phyloP scores from a whole-genome alignment of 78 protist genomes.

The slime mould (Dictyostelium discoideum) region dicty_2.7 NC_007091.3:4266001-4266500 shows the following conservation, averaged over 20 bases:
- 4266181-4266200: conserved; percentile 4
- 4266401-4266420: neutral
- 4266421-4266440: neutral
- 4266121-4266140: conserved; percentile 18
- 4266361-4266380: conserved; percentile 27
- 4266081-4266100: conserved; percentile 57
- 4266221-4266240: conserved; percentile 16
- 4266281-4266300: conserved; percentile 47
- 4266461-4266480: neutral
- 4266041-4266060: conserved; percentile 14
- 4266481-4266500: neutral
- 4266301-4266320: conserved; percentile 64
- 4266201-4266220: conserved; percentile 3
- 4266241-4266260: conserved; percentile 51
- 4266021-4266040: conserved; percentile 60
- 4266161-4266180: conserved; percentile 41
- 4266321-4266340: conserved; percentile 52
- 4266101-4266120: conserved; percentile 31
- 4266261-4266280: neutral
- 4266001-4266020: conserved; percentile 43
- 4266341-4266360: conserved; percentile 53
- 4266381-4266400: conserved; percentile 30
- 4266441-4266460: neutral
- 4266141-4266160: conserved; percentile 51
- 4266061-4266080: conserved; percentile 47